Evolutionary conservation across 345 rosid species (phyloP), one percentile per base, ranked within the genome.

Genomic region (Turritis glabra): DNA sequence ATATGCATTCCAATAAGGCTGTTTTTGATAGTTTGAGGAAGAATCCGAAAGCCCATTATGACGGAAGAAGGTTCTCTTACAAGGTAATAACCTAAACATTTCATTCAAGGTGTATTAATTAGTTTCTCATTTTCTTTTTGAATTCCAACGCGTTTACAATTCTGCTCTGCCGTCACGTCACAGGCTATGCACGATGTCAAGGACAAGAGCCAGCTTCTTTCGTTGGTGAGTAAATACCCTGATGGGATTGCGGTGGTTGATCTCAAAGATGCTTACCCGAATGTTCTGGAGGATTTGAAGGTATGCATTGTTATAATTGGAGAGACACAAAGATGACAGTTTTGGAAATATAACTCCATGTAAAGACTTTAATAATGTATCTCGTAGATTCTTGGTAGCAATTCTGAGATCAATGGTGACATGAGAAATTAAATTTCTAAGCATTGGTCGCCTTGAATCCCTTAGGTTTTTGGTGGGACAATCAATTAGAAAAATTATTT

Each of bases 181-280:
- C 79, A 93, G 96, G 77, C 96, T 74, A 87, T 81, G 80, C 93
- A 94, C 72, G 85, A 91, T 71, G 80, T 89, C 40, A 91, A 81
- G 65, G 90, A 89, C 78, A 89, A 83, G 84, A 75, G 8, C 55
- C 82, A 89, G 74, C 84, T 91, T 52, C 88, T 91, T 72, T 60
- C 63, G 51, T 80, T 91, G 82, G 58, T 94, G 66, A 73, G 86
- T 19, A 84, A 83, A 69, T 86, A 56, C 79, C 85, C 85, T 0
- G 88, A 83, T 73, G 97, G 98, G 61, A 93, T 91, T 65, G 88
- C 88, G 1, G 94, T 78, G 18, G 78, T 78, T 67, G 92, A 88
- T 77, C 92, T 93, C 38, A 89, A 89, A 84, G 98, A 94, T 77
- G 83, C 98, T 67, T 91, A 90, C 71, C 92, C 93, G 4, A 82